Evolutionary conservation across 495 filamentous ascomycete genomes (phyloP), one percentile per base, ranked within the genome.

Genomic region (Clavariopsis aquatica): DNA sequence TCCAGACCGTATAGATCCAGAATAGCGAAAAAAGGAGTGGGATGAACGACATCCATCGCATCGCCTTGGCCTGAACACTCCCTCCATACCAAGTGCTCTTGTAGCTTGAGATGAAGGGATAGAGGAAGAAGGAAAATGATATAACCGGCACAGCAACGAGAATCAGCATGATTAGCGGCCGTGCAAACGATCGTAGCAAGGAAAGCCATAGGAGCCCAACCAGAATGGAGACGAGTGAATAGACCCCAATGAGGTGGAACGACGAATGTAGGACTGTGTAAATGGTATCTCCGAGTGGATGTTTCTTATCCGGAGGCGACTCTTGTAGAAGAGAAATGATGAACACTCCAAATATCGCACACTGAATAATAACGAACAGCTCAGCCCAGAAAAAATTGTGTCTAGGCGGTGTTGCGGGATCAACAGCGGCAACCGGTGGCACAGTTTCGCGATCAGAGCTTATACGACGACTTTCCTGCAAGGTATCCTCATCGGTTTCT

Each of bases 371-470:
- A 62, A 96, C 75, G 72, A 91, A 98, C 27, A 98, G 79, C 68
- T 89, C 91, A n/a, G 88, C 90, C 83, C 94, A 98, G 75, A 98
- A 92, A 15, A 82, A 77, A 75, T 98, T 95, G 76, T 98, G 91
- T n/a, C 75, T 70, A 20, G 83, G 82, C 10, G 83, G 80, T 53
- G 85, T 81, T 52, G 78, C 63, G 20, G 75, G 62, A 6, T 77
- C 77, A 23, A 76, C 70, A 6, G 75, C 78, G 15, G 81, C 78
- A 22, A 80, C 77, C 23, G 82, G 79, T 8, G 83, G 82, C 45
- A 84, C 77, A 64, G 76, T 73, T 29, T 76, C 76, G 31, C 64
- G 65, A 51, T 75, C 74, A 36, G 82, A 77, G 65, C 80, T 80
- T 41, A 77, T 70, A 49, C 79, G 77, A 51, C 79, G 75, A n/a